Percentiles rank a stretch among this genome's conserved stretches.
Evolutionary conservation across 2,329 filamentous ascomycete genomes (phyloP).

Genomic region (Penicillium expansum): DNA sequence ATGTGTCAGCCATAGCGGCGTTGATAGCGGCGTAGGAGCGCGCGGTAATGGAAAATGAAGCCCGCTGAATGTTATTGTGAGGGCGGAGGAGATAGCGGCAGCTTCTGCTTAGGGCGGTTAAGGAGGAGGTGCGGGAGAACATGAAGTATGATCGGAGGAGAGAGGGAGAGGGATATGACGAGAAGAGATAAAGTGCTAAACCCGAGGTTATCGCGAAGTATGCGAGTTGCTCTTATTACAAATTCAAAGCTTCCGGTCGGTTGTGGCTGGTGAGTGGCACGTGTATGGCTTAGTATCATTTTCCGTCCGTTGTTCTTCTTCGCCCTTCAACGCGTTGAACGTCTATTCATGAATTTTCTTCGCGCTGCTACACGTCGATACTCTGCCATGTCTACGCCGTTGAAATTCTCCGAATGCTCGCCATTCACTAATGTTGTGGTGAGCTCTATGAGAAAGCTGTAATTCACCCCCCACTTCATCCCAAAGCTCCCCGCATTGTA

Average conservation of each 20-base stretch:
- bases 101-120: constrained; percentile 38
- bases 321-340: not conserved
- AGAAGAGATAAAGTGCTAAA: not conserved
- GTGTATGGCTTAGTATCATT: constrained; percentile 14
- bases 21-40: constrained; percentile 35
- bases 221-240: constrained; percentile 18
- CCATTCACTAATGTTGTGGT: constrained; percentile 70
- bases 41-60: constrained; percentile 35
- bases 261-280: constrained; percentile 24
- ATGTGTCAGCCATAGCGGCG: constrained; percentile 48
- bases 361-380: constrained; percentile 21
- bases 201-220: constrained; percentile 17
- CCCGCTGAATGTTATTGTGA: constrained; percentile 20
- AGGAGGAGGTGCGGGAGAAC: constrained; percentile 38
- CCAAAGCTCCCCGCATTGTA: constrained; percentile 8
- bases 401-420: constrained; percentile 42
- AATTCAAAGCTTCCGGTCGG: constrained; percentile 19
- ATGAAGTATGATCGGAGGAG: constrained; percentile 30
- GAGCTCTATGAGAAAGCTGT: constrained; percentile 75
- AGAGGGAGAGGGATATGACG: not conserved
- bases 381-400: constrained; percentile 35
- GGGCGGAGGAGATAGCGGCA: constrained; percentile 40
- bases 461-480: constrained; percentile 37
- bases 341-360: constrained; percentile 25
- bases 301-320: not conserved